Evolutionary conservation across 1,284 basidiomycete species (phyloP), one percentile per base, ranked within the genome.

Genomic region (Leccinum angustisporum): DNA sequence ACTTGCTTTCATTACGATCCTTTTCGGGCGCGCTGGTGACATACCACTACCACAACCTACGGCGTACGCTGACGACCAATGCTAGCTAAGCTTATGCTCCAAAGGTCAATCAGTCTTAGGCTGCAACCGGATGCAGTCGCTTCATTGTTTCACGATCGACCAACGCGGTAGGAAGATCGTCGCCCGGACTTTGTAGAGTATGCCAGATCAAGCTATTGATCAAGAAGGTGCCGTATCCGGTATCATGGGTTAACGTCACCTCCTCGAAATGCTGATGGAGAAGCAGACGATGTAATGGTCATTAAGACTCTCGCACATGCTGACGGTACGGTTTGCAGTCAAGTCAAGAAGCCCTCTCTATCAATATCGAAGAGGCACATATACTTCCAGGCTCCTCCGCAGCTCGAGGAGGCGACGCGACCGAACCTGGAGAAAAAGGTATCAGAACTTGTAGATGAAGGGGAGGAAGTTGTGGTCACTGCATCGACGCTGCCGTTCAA

Each of bases 321-420:
- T 74, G 1, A 74, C 25, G 34, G 52, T 51, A n/a, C 16, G 52
- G 52, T 14, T 34, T 61, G 6, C 72, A 97, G 95, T 66, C 95
- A 97, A 86, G 89, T 97, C 77, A 95, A 95, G 79, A 93, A 88
- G 71, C 95, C 95, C 0, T 96, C 94, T 0, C 75, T 97, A 50
- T 91, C 91, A 13, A 85, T 85, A 18, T 79, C 77, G 21, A 81
- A 78, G 18, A 84, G 81, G 64, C 90, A 90, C 58, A 86, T 99
- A 52, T 99, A 97, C 80, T 88, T 95, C 74, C 94, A 97, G 74
- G 92, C 91, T 0, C 97, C 97, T 5, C 91, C 92, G 4, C 92
- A 95, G 71, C 82, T 99, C 8, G 91, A 97, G 74, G 80, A 88
- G 74, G 86, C 87, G 5, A 99, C 96, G 4, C 86, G 94, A 38